phyloP scores from a whole-genome alignment of 129 eudicot species.

The Heracleum sosnowskyi region DNA sequence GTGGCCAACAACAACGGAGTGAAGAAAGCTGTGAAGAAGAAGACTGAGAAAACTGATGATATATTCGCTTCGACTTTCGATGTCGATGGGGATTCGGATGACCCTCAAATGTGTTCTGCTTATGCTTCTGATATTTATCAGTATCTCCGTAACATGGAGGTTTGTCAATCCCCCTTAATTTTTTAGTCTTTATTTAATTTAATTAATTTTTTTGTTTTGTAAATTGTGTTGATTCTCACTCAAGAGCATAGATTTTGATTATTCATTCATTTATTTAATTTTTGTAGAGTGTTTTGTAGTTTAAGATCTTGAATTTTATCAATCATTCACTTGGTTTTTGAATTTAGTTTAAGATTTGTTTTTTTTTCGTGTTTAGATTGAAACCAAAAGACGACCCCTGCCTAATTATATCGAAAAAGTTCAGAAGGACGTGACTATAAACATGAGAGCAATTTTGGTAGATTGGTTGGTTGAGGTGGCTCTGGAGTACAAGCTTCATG shows the following conservation, averaged over 20 bases:
- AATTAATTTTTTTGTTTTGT: no score
- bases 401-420: constrained; percentile 61
- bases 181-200: no score
- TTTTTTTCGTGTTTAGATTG: neutral
- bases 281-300: neutral
- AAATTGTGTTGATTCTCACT: neutral
- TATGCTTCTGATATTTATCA: neutral
- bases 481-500: constrained; percentile 66
- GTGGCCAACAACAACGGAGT: neutral
- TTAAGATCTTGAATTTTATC: no score
- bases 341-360: neutral
- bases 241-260: neutral
- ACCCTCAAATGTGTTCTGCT: constrained; percentile 1
- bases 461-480: constrained; percentile 90
- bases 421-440: constrained; percentile 73
- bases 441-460: constrained; percentile 62
- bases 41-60: neutral
- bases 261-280: neutral
- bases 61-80: neutral
- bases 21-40: neutral
- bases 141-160: neutral
- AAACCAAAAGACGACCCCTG: constrained; percentile 20
- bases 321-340: no score
- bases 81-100: neutral
- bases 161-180: neutral